phyloP scores from a whole-genome alignment of 306 rosid species.

The Lithocarpus polystachyus region DNA sequence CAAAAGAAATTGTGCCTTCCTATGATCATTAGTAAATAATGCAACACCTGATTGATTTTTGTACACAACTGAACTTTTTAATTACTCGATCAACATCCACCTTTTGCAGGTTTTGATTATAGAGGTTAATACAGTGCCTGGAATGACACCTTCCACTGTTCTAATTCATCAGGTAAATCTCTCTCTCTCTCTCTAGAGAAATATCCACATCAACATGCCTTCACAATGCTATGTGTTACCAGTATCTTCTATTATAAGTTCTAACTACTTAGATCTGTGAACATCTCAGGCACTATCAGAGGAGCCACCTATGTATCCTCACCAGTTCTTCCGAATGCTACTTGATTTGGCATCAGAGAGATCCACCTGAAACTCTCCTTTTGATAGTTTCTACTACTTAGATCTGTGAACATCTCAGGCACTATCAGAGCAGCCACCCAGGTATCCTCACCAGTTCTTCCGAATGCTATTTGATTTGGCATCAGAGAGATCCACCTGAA shows the following conservation, averaged over 20 bases:
- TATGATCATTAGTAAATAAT: not conserved
- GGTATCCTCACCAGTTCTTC: slow-evolving; percentile 88
- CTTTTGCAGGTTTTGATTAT: slow-evolving; percentile 68
- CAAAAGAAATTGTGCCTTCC: not conserved
- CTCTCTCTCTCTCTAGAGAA: not conserved
- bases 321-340: slow-evolving; percentile 75
- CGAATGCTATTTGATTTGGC: slow-evolving; percentile 80
- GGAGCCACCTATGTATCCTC: slow-evolving; percentile 82
- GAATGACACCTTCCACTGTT: slow-evolving; percentile 98
- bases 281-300: slow-evolving; percentile 79
- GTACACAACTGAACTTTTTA: not conserved
- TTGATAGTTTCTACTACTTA: slow-evolving; percentile 2
- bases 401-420: slow-evolving; percentile 55
- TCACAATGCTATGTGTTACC: not conserved
- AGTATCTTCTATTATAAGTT: slow-evolving; percentile 8
- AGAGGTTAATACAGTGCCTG: slow-evolving; percentile 97
- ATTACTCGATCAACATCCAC: slow-evolving; percentile 20
- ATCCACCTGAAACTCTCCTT: slow-evolving; percentile 19
- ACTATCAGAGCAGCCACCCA: slow-evolving; percentile 72
- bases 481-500: slow-evolving; percentile 49
- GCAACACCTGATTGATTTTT: not conserved
- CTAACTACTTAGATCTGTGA: slow-evolving; percentile 21
- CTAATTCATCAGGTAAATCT: slow-evolving; percentile 81
- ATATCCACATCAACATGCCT: not conserved
- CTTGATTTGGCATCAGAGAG: slow-evolving; percentile 84